Conservation (phyloP, 495 filamentous ascomycete species). For the Podospora pseudopauciseta region DNA sequence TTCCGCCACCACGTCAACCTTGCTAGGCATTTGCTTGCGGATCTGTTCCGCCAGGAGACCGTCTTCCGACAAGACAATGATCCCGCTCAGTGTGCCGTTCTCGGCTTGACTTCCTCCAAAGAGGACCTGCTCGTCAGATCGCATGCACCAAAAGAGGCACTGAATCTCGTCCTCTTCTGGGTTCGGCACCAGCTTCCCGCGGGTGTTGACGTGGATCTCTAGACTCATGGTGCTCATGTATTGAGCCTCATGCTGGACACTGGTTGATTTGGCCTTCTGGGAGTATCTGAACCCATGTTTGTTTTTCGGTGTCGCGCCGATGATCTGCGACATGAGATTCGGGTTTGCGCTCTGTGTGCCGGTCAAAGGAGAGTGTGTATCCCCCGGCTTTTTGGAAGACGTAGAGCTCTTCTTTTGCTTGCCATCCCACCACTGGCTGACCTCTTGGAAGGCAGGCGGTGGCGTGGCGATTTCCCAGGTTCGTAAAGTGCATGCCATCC, state of each 20-base stretch:
- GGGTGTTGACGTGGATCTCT: conserved; percentile 91
- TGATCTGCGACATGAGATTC: conserved; percentile 72
- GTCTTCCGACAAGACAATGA: conserved; percentile 61
- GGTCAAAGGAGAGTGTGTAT: neutral
- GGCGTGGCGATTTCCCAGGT: conserved; percentile 62
- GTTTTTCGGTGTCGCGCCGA: conserved; percentile 83
- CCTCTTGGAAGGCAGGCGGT: conserved; percentile 70
- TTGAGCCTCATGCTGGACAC: conserved; percentile 78
- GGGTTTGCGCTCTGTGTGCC: neutral
- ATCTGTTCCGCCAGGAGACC: conserved; percentile 50
- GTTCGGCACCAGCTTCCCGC: conserved; percentile 74
- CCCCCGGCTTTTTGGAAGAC: conserved; percentile 39
- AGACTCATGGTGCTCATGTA: conserved; percentile 97
- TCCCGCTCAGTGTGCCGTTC: conserved; percentile 50
- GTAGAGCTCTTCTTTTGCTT: conserved; percentile 30
- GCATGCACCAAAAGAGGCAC: conserved; percentile 86
- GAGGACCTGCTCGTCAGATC: conserved; percentile 58
- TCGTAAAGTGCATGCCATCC: conserved; percentile 50
- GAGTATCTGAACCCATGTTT: conserved; percentile 83
- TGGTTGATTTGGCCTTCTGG: conserved; percentile 69
- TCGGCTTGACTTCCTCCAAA: conserved; percentile 27
- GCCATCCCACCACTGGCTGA: conserved; percentile 61
- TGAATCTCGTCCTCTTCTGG: conserved; percentile 87
- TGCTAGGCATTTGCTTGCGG: conserved; percentile 35
- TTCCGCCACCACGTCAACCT: conserved; percentile 67